Evolutionary conservation across 257 asterid genomes (phyloP).

Genomic region (Solanum lignicaule): DNA sequence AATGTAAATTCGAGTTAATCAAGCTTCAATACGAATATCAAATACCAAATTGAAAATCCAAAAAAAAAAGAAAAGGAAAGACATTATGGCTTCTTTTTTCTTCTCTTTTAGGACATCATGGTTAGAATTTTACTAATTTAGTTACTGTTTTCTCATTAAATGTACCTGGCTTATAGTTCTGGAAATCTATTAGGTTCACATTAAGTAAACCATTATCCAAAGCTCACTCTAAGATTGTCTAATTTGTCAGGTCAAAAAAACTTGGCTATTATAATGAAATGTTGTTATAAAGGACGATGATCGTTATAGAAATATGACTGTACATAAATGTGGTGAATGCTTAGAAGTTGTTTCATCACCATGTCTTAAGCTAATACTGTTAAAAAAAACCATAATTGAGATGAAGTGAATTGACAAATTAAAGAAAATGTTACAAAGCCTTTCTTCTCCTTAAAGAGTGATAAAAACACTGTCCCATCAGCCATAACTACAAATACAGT

Average conservation of each 20-base stretch:
- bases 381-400: neutral
- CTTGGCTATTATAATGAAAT: too few species aligned
- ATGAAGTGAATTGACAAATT: neutral
- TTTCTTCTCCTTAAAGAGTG: neutral
- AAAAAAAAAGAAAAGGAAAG: neutral
- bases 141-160: neutral
- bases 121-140: neutral
- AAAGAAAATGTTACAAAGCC: neutral
- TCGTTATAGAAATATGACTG: neutral
- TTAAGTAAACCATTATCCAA: too few species aligned
- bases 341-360: neutral
- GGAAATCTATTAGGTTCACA: neutral
- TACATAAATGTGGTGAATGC: neutral
- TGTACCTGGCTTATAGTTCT: neutral
- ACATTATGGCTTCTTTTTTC: too few species aligned
- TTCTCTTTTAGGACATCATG: neutral
- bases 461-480: neutral
- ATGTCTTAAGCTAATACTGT: neutral
- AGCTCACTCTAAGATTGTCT: neutral
- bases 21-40: too few species aligned
- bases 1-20: too few species aligned
- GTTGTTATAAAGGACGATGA: neutral
- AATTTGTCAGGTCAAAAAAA: neutral
- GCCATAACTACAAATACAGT: neutral
- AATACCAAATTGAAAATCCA: neutral